phyloP scores from a whole-genome alignment of 2,329 filamentous ascomycete species.

The Hyphodiscus sp. region DNA sequence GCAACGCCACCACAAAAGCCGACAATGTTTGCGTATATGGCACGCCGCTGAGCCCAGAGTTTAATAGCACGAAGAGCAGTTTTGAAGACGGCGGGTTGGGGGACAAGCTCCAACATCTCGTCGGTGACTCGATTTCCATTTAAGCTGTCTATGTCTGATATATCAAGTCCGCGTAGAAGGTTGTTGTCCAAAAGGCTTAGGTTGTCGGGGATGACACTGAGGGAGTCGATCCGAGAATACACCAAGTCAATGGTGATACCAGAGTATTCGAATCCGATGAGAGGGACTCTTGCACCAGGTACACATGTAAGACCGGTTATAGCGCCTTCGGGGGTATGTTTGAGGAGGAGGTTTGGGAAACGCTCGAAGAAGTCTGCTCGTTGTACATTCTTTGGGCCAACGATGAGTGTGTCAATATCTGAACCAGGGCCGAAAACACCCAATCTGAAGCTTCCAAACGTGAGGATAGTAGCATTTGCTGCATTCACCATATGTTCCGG shows the following conservation, averaged over 20 bases:
- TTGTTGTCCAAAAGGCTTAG: conserved; percentile 77
- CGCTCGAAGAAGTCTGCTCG: conserved; percentile 87
- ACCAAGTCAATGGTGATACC: conserved; percentile 95
- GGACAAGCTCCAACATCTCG: conserved; percentile 82
- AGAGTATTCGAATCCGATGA: conserved; percentile 91
- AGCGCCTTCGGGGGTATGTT: conserved; percentile 69
- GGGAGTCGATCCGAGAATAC: conserved; percentile 66
- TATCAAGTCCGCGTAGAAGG: conserved; percentile 78
- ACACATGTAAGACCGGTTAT: conserved; percentile 83
- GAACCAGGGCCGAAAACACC: conserved; percentile 93
- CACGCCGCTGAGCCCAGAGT: conserved; percentile 88
- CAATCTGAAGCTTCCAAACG: conserved; percentile 90
- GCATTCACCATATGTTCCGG: conserved; percentile 73
- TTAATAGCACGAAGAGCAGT: conserved; percentile 88
- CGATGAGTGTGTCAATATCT: conserved; percentile 94
- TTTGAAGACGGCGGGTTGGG: conserved; percentile 83
- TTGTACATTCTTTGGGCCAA: conserved; percentile 82
- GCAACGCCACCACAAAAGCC: conserved; percentile 95
- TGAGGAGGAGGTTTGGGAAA: conserved; percentile 73
- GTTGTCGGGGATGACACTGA: conserved; percentile 65
- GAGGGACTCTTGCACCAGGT: conserved; percentile 86
- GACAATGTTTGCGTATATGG: conserved; percentile 92
- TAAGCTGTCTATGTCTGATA: conserved; percentile 78
- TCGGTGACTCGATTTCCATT: conserved; percentile 94
- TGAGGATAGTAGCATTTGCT: conserved; percentile 88